A percentile compares a stretch with the other conserved stretches of the same genome.
Conservation (phyloP, 2,329 filamentous ascomycete genomes). For the Coleophoma crateriformis region DNA sequence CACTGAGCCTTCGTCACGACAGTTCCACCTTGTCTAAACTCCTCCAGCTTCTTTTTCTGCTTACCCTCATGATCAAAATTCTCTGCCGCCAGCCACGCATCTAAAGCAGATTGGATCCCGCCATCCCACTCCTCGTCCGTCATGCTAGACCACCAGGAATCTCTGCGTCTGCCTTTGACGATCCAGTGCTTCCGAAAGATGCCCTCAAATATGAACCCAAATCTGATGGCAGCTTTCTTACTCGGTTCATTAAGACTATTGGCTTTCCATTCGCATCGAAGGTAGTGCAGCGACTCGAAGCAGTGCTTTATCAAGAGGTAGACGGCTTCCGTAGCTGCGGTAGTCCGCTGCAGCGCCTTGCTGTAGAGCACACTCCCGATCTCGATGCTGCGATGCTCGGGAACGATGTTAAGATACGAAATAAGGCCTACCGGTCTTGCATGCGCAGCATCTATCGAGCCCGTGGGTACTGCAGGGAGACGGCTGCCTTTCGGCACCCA, state of each 20-base stretch:
- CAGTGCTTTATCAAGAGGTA: conserved; percentile 49
- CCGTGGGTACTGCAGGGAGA: not conserved
- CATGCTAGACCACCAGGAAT: conserved; percentile 57
- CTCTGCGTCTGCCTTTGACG: conserved; percentile 47
- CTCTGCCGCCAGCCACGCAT: conserved; percentile 44
- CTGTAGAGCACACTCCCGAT: conserved; percentile 51
- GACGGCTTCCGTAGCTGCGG: conserved; percentile 50
- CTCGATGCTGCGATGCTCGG: conserved; percentile 45
- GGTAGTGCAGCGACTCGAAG: conserved; percentile 48
- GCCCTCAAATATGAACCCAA: conserved; percentile 57
- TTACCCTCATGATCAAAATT: conserved; percentile 50
- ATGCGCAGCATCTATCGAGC: not conserved
- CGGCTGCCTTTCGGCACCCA: conserved; percentile 22
- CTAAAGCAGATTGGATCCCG: conserved; percentile 36
- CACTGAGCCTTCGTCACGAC: too few relatives aligned
- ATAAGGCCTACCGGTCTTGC: conserved; percentile 35
- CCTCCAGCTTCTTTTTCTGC: conserved; percentile 38
- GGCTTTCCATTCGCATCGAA: conserved; percentile 61
- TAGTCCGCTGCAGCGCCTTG: conserved; percentile 43
- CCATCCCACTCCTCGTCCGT: conserved; percentile 50
- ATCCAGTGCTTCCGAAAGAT: conserved; percentile 57
- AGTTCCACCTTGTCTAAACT: not conserved
- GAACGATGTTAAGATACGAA: conserved; percentile 38
- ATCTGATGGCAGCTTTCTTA: conserved; percentile 44
- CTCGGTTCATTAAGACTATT: conserved; percentile 50